Conservation (phyloP, 345 rosid species). For the Gossypium herbaceum region DNA sequence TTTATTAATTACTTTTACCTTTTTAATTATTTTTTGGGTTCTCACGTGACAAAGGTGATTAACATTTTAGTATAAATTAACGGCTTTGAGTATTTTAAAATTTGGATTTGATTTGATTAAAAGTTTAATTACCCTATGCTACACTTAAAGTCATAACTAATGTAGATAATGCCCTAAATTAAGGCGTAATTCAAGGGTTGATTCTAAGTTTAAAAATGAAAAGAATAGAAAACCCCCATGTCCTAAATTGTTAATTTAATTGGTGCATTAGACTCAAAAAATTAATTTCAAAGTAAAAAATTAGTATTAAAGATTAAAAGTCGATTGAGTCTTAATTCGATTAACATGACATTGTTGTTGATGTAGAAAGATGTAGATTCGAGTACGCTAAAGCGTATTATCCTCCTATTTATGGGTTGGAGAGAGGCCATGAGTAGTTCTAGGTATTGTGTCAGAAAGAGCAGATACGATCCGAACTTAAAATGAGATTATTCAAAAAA, state of each 20-base stretch:
- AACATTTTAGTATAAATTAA: neutral
- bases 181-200: slow-evolving; percentile 55
- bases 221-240: neutral
- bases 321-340: too few relatives aligned
- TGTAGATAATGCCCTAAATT: slow-evolving; percentile 33
- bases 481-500: too few relatives aligned
- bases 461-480: too few relatives aligned
- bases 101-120: neutral
- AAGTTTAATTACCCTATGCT: neutral
- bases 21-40: neutral
- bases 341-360: rapidly evolving
- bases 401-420: too few relatives aligned
- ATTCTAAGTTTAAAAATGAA: neutral
- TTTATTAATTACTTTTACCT: neutral
- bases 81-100: neutral
- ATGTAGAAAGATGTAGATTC: too few relatives aligned
- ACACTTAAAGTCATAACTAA: slow-evolving; percentile 18
- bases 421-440: rapidly evolving
- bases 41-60: neutral
- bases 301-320: too few relatives aligned
- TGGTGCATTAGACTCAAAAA: neutral
- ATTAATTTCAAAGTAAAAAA: too few relatives aligned
- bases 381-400: rapidly evolving
- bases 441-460: too few relatives aligned
- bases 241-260: neutral